phyloP scores from a whole-genome alignment of 208 protist genomes.

The Acanthamoeba sp. region DNA sequence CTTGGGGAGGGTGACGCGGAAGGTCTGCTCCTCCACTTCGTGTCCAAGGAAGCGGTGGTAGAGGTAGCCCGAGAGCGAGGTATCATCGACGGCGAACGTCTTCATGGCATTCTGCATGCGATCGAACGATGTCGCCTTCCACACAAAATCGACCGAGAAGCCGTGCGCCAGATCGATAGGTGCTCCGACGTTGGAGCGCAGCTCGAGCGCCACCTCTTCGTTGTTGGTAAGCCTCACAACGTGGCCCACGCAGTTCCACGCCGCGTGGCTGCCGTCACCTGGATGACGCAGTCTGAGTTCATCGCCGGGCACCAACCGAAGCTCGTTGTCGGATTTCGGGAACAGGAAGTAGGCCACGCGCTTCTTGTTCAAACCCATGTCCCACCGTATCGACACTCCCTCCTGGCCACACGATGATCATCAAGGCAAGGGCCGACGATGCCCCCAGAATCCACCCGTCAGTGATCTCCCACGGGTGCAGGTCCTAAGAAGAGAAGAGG shows the following conservation, averaged over 20 bases:
- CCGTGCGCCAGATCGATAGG: slow-evolving; percentile 78
- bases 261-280: slow-evolving; percentile 77
- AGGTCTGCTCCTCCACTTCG: slow-evolving; percentile 81
- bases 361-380: slow-evolving; percentile 91
- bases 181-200: slow-evolving; percentile 77
- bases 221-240: slow-evolving; percentile 85
- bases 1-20: slow-evolving; percentile 77
- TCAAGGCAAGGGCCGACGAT: background rate
- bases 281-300: slow-evolving; percentile 91
- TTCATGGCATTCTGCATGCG: slow-evolving; percentile 93
- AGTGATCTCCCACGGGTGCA: background rate
- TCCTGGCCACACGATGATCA: slow-evolving; percentile 47
- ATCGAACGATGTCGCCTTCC: slow-evolving; percentile 94
- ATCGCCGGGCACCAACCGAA: slow-evolving; percentile 93
- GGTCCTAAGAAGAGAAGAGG: background rate
- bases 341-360: slow-evolving; percentile 90
- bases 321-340: slow-evolving; percentile 86
- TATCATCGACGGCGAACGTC: slow-evolving; percentile 92
- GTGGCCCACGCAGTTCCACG: slow-evolving; percentile 88
- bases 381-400: slow-evolving; percentile 90
- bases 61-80: slow-evolving; percentile 92
- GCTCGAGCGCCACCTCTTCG: slow-evolving; percentile 90
- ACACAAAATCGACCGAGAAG: slow-evolving; percentile 95
- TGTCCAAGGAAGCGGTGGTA: slow-evolving; percentile 96
- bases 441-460: background rate